Evolutionary conservation across 148 eudicot species (phyloP).

Genomic region (Camellia granthamiana): DNA sequence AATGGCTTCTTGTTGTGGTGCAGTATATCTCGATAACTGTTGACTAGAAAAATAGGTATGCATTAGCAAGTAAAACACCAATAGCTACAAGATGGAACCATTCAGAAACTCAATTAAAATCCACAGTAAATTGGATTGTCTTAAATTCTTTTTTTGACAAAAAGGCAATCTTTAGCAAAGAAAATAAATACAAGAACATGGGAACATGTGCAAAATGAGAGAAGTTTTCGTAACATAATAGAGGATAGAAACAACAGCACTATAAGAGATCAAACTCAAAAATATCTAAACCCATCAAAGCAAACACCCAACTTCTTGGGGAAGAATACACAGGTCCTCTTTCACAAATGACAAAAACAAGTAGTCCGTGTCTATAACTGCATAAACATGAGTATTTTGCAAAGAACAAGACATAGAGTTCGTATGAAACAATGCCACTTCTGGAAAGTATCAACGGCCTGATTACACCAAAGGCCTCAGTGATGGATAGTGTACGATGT

Average conservation of each 20-base stretch:
- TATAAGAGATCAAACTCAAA: not conserved
- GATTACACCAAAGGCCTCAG: no score
- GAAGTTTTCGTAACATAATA: not conserved
- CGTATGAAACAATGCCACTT: no score
- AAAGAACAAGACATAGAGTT: no score
- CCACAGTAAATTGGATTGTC: no score
- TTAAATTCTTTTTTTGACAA: not conserved
- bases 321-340: not conserved
- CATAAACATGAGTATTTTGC: not conserved
- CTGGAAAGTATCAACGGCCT: no score
- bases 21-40: constrained; percentile 82
- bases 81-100: not conserved
- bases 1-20: constrained; percentile 89
- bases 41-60: constrained; percentile 40
- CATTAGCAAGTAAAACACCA: constrained; percentile 6
- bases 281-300: not conserved
- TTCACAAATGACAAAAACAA: no score
- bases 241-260: not conserved
- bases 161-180: not conserved
- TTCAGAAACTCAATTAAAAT: not conserved
- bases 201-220: not conserved
- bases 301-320: not conserved
- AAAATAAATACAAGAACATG: not conserved
- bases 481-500: no score
- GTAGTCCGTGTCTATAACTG: not conserved